Conservation (phyloP, 139 green algal species). For the Dunaliella primolecta region DNA sequence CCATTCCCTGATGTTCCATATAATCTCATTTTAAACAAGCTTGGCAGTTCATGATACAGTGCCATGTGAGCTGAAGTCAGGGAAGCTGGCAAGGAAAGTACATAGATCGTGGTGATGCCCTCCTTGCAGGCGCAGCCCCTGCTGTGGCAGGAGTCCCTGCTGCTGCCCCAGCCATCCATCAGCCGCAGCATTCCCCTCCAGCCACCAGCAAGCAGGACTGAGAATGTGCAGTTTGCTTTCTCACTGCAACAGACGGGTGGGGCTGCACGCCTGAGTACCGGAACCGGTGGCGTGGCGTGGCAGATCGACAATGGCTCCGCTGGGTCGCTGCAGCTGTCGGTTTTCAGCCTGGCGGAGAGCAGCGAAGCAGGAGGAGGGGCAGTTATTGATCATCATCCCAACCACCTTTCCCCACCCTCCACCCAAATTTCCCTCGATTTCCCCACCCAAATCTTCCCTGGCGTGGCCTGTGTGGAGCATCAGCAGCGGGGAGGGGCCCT, state of each 20-base stretch:
- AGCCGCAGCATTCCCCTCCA: too few species aligned
- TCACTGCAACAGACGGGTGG: conserved; percentile 20
- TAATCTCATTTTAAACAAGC: too few species aligned
- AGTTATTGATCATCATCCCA: neutral
- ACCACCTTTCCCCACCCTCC: conserved; percentile 9
- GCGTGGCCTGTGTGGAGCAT: neutral
- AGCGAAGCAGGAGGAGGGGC: neutral
- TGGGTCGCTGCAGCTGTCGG: conserved; percentile 19
- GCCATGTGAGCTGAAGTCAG: too few species aligned
- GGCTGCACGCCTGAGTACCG: neutral
- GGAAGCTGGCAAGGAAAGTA: too few species aligned
- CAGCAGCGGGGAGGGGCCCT: neutral
- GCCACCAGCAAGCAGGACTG: neutral
- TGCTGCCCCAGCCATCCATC: neutral
- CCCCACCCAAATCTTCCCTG: neutral
- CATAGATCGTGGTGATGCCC: too few species aligned
- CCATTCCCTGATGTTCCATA: too few species aligned
- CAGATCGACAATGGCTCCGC: conserved; percentile 38
- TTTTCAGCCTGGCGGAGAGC: conserved; percentile 18
- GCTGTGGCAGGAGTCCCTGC: conserved; percentile 1
- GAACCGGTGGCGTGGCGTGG: conserved; percentile 24
- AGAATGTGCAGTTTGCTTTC: neutral
- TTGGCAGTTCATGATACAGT: too few species aligned
- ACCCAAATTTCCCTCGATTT: neutral
- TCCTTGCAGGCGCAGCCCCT: too few species aligned